Conservation (phyloP, 2,329 filamentous ascomycete genomes). For the Apiospora koreana region DNA sequence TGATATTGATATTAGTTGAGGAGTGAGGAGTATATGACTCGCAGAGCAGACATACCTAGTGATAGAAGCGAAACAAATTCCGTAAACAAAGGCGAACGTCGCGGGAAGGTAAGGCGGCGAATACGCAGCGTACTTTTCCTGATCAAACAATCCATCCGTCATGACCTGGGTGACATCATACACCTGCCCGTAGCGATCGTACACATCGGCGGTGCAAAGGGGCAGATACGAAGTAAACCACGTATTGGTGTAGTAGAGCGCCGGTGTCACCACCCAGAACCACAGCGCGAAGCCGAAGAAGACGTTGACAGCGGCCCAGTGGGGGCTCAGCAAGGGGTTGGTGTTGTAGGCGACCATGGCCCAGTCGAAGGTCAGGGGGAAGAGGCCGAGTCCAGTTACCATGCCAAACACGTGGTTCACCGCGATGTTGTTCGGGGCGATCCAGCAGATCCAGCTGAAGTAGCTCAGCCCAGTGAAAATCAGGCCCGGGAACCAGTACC, state of each 20-base stretch:
- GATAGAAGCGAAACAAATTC: conserved; percentile 55
- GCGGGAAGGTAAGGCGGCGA: conserved; percentile 56
- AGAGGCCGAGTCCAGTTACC: conserved; percentile 39
- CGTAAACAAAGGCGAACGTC: conserved; percentile 48
- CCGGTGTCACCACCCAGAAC: conserved; percentile 47
- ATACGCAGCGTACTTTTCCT: conserved; percentile 52
- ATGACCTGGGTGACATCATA: conserved; percentile 57
- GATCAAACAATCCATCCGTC: conserved; percentile 48
- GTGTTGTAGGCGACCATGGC: conserved; percentile 41
- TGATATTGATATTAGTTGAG: conserved; percentile 20
- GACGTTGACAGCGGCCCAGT: conserved; percentile 50
- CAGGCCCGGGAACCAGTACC: conserved; percentile 56
- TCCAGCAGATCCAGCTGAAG: conserved; percentile 49
- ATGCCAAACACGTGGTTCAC: conserved; percentile 52
- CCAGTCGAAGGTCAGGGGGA: conserved; percentile 49
- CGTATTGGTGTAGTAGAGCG: conserved; percentile 48
- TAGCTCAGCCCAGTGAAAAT: conserved; percentile 50
- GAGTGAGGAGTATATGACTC: too few species aligned
- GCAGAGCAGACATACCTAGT: conserved; percentile 28
- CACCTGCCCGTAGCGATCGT: conserved; percentile 54
- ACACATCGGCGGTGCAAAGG: conserved; percentile 53
- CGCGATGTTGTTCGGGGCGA: conserved; percentile 45
- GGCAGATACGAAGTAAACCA: conserved; percentile 56
- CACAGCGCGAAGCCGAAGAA: conserved; percentile 43
- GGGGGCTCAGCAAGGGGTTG: conserved; percentile 40